Conservation (phyloP, 805 yeast species). For the Priceomyces haplophilus region DNA sequence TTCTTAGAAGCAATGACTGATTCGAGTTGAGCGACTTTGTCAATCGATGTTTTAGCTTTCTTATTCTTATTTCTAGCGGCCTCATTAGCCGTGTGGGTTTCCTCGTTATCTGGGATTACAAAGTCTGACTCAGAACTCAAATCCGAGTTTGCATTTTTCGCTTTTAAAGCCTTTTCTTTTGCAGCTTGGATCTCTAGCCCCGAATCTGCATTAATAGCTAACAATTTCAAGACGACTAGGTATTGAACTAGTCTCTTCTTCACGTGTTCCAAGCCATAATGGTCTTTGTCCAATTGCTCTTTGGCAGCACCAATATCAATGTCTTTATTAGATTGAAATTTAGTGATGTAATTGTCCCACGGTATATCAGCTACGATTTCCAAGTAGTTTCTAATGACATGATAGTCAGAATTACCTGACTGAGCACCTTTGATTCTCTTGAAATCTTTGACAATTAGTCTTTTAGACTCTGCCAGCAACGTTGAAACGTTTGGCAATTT, state of each 20-base stretch:
- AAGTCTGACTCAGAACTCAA: constrained; percentile 15
- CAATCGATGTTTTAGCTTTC: constrained; percentile 13
- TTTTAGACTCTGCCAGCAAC: constrained; percentile 36
- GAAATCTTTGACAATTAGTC: constrained; percentile 47
- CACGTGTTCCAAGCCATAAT: constrained; percentile 40
- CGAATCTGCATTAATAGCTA: constrained; percentile 33
- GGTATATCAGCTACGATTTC: constrained; percentile 67
- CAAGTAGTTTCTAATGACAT: constrained; percentile 60
- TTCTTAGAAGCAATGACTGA: constrained; percentile 24
- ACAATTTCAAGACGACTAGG: constrained; percentile 69
- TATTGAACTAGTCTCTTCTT: constrained; percentile 77
- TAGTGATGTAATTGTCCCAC: constrained; percentile 43
- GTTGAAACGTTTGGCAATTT: constrained; percentile 33
- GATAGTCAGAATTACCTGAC: constrained; percentile 60
- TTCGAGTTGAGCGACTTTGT: constrained; percentile 9
- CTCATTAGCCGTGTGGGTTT: constrained; percentile 24
- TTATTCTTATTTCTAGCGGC: constrained; percentile 19
- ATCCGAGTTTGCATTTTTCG: constrained; percentile 5
- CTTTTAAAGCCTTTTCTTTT: constrained; percentile 2
- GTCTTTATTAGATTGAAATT: constrained; percentile 36
- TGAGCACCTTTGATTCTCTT: constrained; percentile 54
- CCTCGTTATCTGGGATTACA: constrained; percentile 37
- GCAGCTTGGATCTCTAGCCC: constrained; percentile 6
- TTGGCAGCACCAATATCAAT: constrained; percentile 47
- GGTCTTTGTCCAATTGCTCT: constrained; percentile 39